Evolutionary conservation across 441 rosid genomes (phyloP).

Genomic region (Pelargonium cotyledonis): DNA sequence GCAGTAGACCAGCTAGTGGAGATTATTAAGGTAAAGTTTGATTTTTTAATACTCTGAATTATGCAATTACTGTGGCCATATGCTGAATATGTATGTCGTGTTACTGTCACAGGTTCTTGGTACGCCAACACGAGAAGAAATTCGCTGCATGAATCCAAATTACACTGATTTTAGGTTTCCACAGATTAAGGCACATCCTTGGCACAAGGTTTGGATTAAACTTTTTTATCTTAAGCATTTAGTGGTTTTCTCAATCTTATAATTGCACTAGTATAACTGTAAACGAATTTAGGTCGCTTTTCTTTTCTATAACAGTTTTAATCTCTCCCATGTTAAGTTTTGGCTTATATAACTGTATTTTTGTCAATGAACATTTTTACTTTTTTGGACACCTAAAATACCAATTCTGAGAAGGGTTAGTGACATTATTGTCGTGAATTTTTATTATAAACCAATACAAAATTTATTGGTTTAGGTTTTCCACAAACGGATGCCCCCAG

Average conservation of each 20-base stretch:
- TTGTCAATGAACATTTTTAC: no score
- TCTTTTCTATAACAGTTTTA: not conserved
- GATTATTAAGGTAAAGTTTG: slow-evolving; percentile 68
- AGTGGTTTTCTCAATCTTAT: not conserved
- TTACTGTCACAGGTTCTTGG: slow-evolving; percentile 68
- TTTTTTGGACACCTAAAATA: no score
- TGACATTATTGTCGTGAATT: no score
- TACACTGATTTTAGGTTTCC: slow-evolving; percentile 94
- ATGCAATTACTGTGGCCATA: slow-evolving; percentile 9
- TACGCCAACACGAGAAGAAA: slow-evolving; percentile 97
- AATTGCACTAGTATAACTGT: not conserved
- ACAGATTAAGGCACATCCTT: slow-evolving; percentile 96
- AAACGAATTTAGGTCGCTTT: not conserved
- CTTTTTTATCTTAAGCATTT: not conserved
- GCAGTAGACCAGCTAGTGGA: slow-evolving; percentile 98
- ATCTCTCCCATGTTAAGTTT: not conserved
- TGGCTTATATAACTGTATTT: not conserved
- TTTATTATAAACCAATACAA: not conserved
- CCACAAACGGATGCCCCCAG: slow-evolving; percentile 72
- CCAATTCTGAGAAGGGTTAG: no score
- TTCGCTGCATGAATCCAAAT: slow-evolving; percentile 96
- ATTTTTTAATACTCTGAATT: not conserved
- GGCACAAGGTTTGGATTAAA: slow-evolving; percentile 72
- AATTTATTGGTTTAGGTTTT: slow-evolving; percentile 36
- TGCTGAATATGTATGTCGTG: slow-evolving; percentile 10